phyloP scores from a whole-genome alignment of 2,329 filamentous ascomycete species.

The Colletotrichum musicola region DNA sequence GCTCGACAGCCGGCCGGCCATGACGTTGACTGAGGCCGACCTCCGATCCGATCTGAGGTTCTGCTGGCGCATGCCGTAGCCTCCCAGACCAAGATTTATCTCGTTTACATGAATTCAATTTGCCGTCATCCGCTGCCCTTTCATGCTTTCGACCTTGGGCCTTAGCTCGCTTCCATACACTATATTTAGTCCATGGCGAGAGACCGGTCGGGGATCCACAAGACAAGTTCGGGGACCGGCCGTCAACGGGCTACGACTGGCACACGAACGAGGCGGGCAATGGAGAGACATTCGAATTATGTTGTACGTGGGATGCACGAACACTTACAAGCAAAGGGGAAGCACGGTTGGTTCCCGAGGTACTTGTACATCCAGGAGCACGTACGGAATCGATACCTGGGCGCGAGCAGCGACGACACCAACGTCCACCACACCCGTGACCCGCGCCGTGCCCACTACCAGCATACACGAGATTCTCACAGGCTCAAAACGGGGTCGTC shows the following conservation, averaged over 20 bases:
- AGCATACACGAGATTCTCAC: slow-evolving; percentile 37
- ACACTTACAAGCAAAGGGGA: slow-evolving; percentile 27
- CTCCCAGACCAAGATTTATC: neutral
- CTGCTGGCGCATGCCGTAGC: slow-evolving; percentile 3
- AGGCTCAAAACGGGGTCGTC: slow-evolving; percentile 23
- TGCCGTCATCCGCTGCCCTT: neutral
- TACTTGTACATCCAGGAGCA: slow-evolving; percentile 6
- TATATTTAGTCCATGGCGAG: slow-evolving; percentile 33
- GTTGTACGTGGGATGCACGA: slow-evolving; percentile 32
- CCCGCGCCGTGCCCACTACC: neutral
- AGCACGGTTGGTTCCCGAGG: slow-evolving; percentile 5
- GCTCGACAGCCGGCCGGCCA: slow-evolving; percentile 7
- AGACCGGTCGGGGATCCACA: slow-evolving; percentile 22
- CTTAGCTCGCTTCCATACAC: slow-evolving; percentile 22
- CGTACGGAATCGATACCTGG: neutral
- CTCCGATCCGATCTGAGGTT: slow-evolving; percentile 20
- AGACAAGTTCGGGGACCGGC: slow-evolving; percentile 12
- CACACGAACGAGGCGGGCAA: slow-evolving; percentile 12
- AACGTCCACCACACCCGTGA: neutral
- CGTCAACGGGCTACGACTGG: slow-evolving; percentile 20
- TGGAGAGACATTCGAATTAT: slow-evolving; percentile 32
- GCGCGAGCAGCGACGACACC: slow-evolving; percentile 21
- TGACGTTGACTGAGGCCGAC: slow-evolving; percentile 23
- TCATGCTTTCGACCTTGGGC: slow-evolving; percentile 6
- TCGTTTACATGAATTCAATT: slow-evolving; percentile 22